These are phyloP conservation scores for Vachellia collinsii DNA, from an alignment of 306 rosid genomes.

Conservation along the genomic window DNA sequence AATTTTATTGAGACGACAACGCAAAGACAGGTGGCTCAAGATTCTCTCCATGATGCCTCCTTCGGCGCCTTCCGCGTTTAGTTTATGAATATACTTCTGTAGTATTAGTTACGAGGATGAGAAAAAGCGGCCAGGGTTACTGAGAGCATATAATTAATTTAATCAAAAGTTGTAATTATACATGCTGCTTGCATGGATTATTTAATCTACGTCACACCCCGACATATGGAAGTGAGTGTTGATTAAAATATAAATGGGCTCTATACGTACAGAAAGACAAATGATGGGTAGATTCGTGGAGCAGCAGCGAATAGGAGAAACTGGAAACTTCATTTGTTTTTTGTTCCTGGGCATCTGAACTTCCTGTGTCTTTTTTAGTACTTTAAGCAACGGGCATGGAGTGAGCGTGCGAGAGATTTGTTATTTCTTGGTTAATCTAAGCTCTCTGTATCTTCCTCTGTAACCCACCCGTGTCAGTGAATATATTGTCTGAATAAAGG, in stretches of 20 bases:
- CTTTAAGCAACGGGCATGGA: not conserved
- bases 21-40: slow-evolving; percentile 31
- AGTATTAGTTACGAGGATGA: slow-evolving; percentile 26
- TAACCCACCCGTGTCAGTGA: not conserved
- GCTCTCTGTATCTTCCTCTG: slow-evolving; percentile 31
- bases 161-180: slow-evolving; percentile 35
- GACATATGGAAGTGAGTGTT: slow-evolving; percentile 56
- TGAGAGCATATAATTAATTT: slow-evolving; percentile 7
- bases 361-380: not conserved
- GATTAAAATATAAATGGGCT: slow-evolving; percentile 34
- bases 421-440: slow-evolving; percentile 26
- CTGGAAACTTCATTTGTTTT: not conserved
- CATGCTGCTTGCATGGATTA: slow-evolving; percentile 45
- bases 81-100: slow-evolving; percentile 20
- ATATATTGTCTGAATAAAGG: not conserved
- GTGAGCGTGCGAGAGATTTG: slow-evolving; percentile 30
- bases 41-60: slow-evolving; percentile 29
- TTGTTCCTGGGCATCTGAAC: not conserved
- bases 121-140: slow-evolving; percentile 14
- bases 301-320: slow-evolving; percentile 13
- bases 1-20: slow-evolving; percentile 30
- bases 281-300: slow-evolving; percentile 41
- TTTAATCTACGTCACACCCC: slow-evolving; percentile 41
- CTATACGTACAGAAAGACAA: slow-evolving; percentile 30
- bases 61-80: not conserved